These are phyloP conservation scores for Bipolaris bicolor DNA, from an alignment of 2,329 filamentous ascomycete genomes.

Conservation along the genomic window DNA sequence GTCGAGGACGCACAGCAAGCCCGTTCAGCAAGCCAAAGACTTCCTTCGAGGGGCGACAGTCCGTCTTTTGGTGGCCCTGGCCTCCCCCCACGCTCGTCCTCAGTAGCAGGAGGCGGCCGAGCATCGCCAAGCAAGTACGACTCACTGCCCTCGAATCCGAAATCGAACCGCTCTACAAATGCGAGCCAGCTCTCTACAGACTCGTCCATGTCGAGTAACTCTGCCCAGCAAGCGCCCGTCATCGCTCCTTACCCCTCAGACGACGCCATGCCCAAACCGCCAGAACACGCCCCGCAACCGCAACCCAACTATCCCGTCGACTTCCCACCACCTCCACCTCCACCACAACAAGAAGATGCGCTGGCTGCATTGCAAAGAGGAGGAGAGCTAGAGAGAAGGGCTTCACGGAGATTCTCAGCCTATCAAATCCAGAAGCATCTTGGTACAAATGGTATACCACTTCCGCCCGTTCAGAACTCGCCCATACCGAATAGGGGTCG, in stretches of 20 bases:
- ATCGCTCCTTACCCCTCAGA: constrained; percentile 75
- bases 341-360: constrained; percentile 85
- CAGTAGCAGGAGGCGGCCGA: constrained; percentile 50
- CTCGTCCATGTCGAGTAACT: constrained; percentile 74
- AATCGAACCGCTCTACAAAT: constrained; percentile 41
- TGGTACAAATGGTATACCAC: constrained; percentile 82
- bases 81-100: constrained; percentile 56
- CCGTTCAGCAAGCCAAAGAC: constrained; percentile 50
- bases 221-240: constrained; percentile 77
- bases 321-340: constrained; percentile 76
- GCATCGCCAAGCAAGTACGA: constrained; percentile 54
- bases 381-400: constrained; percentile 88
- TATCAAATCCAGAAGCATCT: constrained; percentile 97
- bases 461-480: constrained; percentile 78
- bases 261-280: constrained; percentile 54
- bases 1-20: constrained; percentile 51
- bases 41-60: constrained; percentile 51
- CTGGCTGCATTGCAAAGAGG: constrained; percentile 88
- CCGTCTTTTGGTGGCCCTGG: constrained; percentile 51
- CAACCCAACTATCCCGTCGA: constrained; percentile 57
- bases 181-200: constrained; percentile 45
- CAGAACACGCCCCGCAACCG: constrained; percentile 27
- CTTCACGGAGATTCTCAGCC: constrained; percentile 90
- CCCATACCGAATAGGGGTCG: constrained; percentile 85
- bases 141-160: constrained; percentile 43